A percentile compares a stretch with the other conserved stretches of the same genome.
phyloP scores from a whole-genome alignment of 257 asterid genomes.

The Scutellaria barbata region DNA sequence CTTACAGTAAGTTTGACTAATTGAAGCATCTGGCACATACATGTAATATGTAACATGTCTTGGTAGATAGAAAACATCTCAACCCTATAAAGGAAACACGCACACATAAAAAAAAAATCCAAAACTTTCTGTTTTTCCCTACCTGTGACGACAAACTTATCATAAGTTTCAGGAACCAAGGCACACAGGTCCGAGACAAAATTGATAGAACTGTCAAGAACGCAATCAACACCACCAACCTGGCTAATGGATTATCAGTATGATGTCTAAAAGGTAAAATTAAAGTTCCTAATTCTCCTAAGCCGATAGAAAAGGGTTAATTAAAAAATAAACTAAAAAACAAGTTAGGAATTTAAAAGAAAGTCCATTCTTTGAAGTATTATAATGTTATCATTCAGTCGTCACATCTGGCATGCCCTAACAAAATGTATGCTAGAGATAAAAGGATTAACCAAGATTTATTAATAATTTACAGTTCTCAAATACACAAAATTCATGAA shows the following conservation, averaged over 20 bases:
- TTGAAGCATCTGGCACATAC: constrained; percentile 22
- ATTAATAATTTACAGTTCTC: neutral
- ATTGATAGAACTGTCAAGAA: constrained; percentile 81
- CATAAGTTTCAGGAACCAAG: constrained; percentile 99
- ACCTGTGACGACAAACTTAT: constrained; percentile 99
- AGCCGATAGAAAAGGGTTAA: neutral
- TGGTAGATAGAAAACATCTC: constrained; percentile 15
- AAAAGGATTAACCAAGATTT: neutral
- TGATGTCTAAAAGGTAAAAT: constrained; percentile 34
- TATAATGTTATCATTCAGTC: neutral
- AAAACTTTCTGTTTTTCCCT: neutral
- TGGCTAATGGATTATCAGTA: constrained; percentile 72
- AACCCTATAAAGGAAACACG: constrained; percentile 11
- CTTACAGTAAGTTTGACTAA: constrained; percentile 32
- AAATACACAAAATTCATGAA: neutral
- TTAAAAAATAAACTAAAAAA: neutral
- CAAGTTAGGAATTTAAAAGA: neutral
- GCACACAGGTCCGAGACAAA: constrained; percentile 89
- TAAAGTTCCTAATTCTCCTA: constrained; percentile 10
- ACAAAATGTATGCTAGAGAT: constrained; percentile 1
- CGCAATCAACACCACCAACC: constrained; percentile 88
- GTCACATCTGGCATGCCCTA: neutral
- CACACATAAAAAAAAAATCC: neutral
- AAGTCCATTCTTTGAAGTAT: neutral
- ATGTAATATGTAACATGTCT: constrained; percentile 21